phyloP scores from a whole-genome alignment of 768 basidiomycete genomes.

The Suillus subaureus region DNA sequence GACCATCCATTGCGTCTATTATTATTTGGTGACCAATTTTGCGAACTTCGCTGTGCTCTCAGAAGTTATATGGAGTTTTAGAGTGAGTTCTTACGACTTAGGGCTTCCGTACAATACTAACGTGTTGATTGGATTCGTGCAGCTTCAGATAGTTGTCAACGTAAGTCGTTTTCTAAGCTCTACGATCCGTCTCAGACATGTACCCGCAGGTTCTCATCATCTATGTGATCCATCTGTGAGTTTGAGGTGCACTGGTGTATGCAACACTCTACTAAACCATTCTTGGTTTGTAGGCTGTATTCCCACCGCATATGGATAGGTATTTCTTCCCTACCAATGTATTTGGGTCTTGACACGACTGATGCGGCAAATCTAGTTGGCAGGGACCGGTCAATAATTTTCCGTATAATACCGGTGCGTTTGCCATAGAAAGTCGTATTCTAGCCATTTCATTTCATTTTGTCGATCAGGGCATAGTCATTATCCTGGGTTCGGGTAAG shows the following conservation, averaged over 20 bases:
- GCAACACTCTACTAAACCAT: background rate
- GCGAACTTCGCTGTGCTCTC: conserved; percentile 29
- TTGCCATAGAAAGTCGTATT: background rate
- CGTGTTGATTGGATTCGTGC: background rate
- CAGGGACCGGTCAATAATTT: background rate
- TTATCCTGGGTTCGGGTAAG: background rate
- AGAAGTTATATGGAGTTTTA: conserved; percentile 29
- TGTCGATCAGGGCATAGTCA: background rate
- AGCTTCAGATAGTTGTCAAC: background rate
- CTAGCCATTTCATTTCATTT: background rate
- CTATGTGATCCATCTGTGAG: background rate
- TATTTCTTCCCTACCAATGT: background rate
- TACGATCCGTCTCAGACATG: background rate
- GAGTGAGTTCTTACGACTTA: background rate
- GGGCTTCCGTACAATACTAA: background rate
- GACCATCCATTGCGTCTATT: conserved; percentile 37
- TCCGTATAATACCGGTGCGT: conserved; percentile 4
- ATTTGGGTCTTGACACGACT: background rate
- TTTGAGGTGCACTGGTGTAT: background rate
- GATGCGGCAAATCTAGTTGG: background rate
- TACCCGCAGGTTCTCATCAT: background rate
- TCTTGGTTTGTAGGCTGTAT: background rate
- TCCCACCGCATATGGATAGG: conserved; percentile 8
- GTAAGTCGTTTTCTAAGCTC: background rate
- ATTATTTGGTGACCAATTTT: conserved; percentile 38